Percentiles rank a stretch among this genome's conserved stretches.
Conservation (phyloP, 306 rosid species). For the Rosa persica region DNA sequence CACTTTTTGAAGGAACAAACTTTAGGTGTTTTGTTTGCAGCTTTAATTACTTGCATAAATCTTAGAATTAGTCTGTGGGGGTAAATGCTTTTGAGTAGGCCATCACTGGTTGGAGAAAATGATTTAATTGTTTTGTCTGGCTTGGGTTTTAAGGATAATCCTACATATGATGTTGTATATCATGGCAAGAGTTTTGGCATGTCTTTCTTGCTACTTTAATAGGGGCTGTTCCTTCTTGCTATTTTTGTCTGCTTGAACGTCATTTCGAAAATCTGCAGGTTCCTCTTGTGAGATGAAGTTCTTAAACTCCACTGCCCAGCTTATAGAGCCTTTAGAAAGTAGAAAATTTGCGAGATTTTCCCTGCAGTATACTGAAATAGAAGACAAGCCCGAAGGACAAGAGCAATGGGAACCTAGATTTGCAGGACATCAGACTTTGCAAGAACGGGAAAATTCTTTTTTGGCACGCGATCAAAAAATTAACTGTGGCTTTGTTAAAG, state of each 20-base stretch:
- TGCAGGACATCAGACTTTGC: slow-evolving; percentile 86
- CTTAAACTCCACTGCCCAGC: slow-evolving; percentile 68
- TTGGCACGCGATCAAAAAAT: slow-evolving; percentile 75
- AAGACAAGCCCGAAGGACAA: slow-evolving; percentile 57
- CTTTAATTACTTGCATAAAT: background rate
- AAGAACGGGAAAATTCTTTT: slow-evolving; percentile 76
- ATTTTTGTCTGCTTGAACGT: slow-evolving; percentile 24
- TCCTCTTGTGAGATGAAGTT: slow-evolving; percentile 70
- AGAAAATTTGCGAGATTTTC: slow-evolving; percentile 77
- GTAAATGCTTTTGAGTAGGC: background rate
- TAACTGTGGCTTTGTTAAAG: slow-evolving; percentile 84
- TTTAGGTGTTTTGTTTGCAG: background rate
- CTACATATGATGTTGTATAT: background rate
- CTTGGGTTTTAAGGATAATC: slow-evolving; percentile 11
- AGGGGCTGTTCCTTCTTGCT: background rate
- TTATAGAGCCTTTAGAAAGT: slow-evolving; percentile 86
- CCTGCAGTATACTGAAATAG: slow-evolving; percentile 63
- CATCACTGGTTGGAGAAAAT: background rate
- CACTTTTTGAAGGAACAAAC: slow-evolving; percentile 1
- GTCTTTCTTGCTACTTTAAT: background rate
- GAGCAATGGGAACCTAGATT: slow-evolving; percentile 84
- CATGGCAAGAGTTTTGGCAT: background rate
- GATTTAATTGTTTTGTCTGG: background rate
- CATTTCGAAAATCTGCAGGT: slow-evolving; percentile 49
- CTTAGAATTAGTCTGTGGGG: background rate